Evolutionary conservation across 108 stramenopile genomes (phyloP), one percentile per base, ranked within the genome.

Genomic region (Nannochloropsis granulata): DNA sequence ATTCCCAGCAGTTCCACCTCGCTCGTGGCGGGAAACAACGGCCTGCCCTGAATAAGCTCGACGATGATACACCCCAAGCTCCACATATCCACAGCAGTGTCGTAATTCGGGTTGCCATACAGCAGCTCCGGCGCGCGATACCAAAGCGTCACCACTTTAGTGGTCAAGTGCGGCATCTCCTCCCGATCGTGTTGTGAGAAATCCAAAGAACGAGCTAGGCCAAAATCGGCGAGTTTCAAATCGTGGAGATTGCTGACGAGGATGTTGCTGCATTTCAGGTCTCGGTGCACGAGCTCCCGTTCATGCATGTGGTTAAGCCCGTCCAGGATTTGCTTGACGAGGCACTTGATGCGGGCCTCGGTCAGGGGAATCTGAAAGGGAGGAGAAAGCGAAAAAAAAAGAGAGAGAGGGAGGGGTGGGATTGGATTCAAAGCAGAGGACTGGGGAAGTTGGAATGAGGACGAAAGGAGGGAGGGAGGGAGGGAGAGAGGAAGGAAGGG

Each of bases 31-130:
- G 93, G 93, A 44, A 92, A 93, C 42, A 93, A 79, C 0, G 93
- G 92, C 85, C 93, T 92, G 9, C 93, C 93, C 79, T 93, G 92
- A 34, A 90, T 84, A 21, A 93, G 83, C 83, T 93, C 93, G 16
- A 92, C 92, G 90, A 93, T 92, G 71, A 93, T 93, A 91, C 93
- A 93, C 2, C 92, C 93, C 25, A 93, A 92, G 21, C 92, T 92
- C 92, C 92, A 93, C 24, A 89, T 56, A 82, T 93, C 93, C n/a
- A 93, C 93, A 42, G 80, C 79, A 13, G 83, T 79, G 25, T 83
- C 83, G 83, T 93, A 93, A 21, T 80, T 56, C 13, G 92, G 89
- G 23, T 56, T 86, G 12, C 93, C 92, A 0, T 93, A 84, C 80
- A 93, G 86, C 42, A 93, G 92, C 91, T 93, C 93, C 11, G 93